Evolutionary conservation across 192 early-diverging fungal genomes (phyloP).

Genomic region (Rhizoclosmatium globosum): DNA sequence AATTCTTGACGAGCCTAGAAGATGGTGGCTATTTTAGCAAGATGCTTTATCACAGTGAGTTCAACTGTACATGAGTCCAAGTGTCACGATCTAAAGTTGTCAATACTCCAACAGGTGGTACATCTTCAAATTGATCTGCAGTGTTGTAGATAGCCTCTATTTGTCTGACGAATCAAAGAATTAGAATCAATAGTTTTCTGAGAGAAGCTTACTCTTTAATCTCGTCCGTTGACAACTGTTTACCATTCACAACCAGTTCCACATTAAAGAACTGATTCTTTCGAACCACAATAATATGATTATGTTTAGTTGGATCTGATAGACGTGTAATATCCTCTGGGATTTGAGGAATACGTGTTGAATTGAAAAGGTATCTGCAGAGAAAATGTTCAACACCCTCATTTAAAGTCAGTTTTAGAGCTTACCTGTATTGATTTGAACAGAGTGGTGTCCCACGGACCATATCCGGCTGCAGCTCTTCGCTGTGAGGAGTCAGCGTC

Average conservation of each 20-base stretch:
- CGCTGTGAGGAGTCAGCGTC: background rate
- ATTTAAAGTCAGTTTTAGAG: no score
- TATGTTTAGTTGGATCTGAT: constrained; percentile 76
- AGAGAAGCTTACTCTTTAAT: constrained; percentile 67
- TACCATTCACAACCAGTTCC: constrained; percentile 77
- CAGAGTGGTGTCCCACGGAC: constrained; percentile 80
- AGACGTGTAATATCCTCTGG: constrained; percentile 81
- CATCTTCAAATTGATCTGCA: no score
- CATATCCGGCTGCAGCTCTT: constrained; percentile 83
- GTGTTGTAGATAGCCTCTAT: no score
- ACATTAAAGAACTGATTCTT: constrained; percentile 91
- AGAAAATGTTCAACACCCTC: no score
- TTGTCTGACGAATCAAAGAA: no score
- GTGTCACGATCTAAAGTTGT: constrained; percentile 90
- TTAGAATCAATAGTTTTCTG: no score
- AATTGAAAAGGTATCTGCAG: constrained; percentile 80
- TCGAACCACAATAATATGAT: constrained; percentile 86
- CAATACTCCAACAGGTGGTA: constrained; percentile 78
- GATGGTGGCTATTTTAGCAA: background rate
- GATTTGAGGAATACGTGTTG: constrained; percentile 86
- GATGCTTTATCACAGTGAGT: constrained; percentile 55
- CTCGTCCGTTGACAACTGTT: constrained; percentile 82
- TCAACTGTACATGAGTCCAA: constrained; percentile 85
- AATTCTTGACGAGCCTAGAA: constrained; percentile 9
- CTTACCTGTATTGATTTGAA: constrained; percentile 90